Evolutionary conservation across 495 filamentous ascomycete species (phyloP).

Genomic region (Letharia lupina): DNA sequence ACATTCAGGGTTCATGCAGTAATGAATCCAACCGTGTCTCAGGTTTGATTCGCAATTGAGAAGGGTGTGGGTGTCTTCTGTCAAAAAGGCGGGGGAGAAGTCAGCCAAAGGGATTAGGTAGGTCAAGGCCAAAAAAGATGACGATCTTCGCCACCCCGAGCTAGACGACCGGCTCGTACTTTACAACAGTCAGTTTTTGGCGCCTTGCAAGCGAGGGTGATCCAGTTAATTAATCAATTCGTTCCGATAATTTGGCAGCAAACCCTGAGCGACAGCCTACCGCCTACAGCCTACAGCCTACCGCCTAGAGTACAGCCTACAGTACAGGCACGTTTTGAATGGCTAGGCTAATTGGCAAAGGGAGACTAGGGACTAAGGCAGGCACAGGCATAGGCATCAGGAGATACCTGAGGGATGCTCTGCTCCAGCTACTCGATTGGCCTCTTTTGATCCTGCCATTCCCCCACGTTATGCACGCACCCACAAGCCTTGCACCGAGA

Average conservation of each 20-base stretch:
- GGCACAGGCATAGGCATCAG: too few species aligned
- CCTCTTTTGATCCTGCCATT: neutral
- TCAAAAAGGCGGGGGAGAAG: neutral
- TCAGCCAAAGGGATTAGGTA: neutral
- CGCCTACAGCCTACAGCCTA: too few species aligned
- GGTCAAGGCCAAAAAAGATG: neutral
- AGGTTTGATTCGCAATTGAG: neutral
- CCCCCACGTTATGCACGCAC: constrained; percentile 8
- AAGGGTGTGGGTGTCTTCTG: neutral
- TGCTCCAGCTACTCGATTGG: neutral
- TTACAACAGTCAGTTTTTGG: too few species aligned
- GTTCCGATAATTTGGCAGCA: neutral
- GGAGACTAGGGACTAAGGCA: neutral
- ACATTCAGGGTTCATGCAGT: neutral
- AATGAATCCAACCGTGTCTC: neutral
- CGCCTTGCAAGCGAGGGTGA: constrained; percentile 9
- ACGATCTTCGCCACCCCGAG: neutral
- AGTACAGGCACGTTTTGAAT: neutral
- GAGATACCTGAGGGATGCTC: neutral
- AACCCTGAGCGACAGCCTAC: neutral
- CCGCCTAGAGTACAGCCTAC: too few species aligned
- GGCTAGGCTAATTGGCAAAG: neutral
- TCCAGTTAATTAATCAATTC: neutral
- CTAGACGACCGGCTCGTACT: neutral
- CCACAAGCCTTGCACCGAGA: neutral